Evolutionary conservation across 139 green algal genomes (phyloP).

Genomic region (Auxenochlorella protothecoides): DNA sequence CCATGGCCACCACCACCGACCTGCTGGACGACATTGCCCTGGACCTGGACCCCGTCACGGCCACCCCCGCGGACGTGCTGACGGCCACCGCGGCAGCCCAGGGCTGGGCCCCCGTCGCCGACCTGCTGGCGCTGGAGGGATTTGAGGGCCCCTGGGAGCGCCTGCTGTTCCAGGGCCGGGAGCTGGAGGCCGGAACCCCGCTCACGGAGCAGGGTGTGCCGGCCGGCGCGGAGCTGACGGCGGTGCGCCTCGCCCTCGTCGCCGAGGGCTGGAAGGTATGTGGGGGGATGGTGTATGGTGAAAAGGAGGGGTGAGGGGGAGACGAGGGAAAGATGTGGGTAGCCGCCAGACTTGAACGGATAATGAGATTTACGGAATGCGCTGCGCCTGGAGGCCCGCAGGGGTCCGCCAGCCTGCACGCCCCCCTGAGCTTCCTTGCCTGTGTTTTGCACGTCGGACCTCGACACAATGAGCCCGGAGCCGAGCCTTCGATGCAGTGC

Average conservation of each 20-base stretch:
- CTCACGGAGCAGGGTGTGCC: constrained; percentile 22
- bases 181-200: constrained; percentile 5
- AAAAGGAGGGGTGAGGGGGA: neutral
- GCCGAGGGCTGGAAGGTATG: constrained; percentile 32
- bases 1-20: constrained; percentile 48
- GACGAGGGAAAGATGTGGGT: neutral
- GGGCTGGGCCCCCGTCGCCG: constrained; percentile 19
- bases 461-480: too few relatives aligned
- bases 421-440: too few relatives aligned
- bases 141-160: constrained; percentile 36
- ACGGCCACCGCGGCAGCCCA: constrained; percentile 11
- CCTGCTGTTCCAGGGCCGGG: constrained; percentile 24
- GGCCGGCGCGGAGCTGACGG: constrained; percentile 11
- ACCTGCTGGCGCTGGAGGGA: constrained; percentile 31
- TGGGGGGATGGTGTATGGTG: neutral
- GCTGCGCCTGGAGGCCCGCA: too few relatives aligned
- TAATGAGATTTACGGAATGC: too few relatives aligned
- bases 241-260: constrained; percentile 23
- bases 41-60: constrained; percentile 13
- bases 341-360: neutral
- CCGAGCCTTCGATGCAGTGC: too few relatives aligned
- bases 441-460: too few relatives aligned
- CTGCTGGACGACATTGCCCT: constrained; percentile 15
- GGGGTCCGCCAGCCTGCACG: too few relatives aligned
- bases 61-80: constrained; percentile 16